phyloP scores from a whole-genome alignment of 768 basidiomycete genomes.

The Suillus sp. region DNA sequence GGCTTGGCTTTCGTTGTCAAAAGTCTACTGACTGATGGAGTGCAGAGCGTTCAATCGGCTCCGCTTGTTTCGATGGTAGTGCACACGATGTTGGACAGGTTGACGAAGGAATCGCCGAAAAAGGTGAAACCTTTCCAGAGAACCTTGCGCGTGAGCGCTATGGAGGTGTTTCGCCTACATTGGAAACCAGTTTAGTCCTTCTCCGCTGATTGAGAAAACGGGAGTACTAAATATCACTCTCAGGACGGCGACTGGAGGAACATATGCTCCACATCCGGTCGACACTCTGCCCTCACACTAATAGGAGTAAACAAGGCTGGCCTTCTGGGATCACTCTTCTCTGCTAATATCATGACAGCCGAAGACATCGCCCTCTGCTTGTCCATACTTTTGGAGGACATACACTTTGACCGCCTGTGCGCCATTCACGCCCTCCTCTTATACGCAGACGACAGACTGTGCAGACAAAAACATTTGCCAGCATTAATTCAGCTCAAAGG shows the following conservation, averaged over 20 bases:
- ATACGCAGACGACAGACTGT: constrained; percentile 36
- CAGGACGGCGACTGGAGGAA: constrained; percentile 22
- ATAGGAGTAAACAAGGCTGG: constrained; percentile 33
- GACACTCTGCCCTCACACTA: constrained; percentile 16
- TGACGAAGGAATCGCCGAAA: constrained; percentile 6
- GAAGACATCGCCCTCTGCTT: constrained; percentile 36
- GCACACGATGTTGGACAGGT: constrained; percentile 8
- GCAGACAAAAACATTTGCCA: constrained; percentile 26
- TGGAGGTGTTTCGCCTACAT: constrained; percentile 18
- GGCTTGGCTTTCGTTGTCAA: constrained; percentile 12
- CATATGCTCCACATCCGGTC: constrained; percentile 1
- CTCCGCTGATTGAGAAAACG: not conserved
- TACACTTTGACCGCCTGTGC: constrained; percentile 30
- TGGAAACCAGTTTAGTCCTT: constrained; percentile 17
- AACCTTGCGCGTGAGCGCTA: constrained; percentile 10
- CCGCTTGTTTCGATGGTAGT: constrained; percentile 10
- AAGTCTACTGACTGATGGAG: constrained; percentile 12
- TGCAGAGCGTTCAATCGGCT: constrained; percentile 10
- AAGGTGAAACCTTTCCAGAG: constrained; percentile 11
- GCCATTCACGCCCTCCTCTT: constrained; percentile 39
- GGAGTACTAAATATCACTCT: constrained; percentile 2
- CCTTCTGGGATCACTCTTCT: constrained; percentile 36
- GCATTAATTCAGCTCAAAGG: constrained; percentile 24
- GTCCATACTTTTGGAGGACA: constrained; percentile 21
- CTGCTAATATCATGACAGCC: constrained; percentile 22